Percentiles rank a stretch among this genome's conserved stretches.
phyloP scores from a whole-genome alignment of 164 flowering plant genomes.

The Stephania yunnanensis region DNA sequence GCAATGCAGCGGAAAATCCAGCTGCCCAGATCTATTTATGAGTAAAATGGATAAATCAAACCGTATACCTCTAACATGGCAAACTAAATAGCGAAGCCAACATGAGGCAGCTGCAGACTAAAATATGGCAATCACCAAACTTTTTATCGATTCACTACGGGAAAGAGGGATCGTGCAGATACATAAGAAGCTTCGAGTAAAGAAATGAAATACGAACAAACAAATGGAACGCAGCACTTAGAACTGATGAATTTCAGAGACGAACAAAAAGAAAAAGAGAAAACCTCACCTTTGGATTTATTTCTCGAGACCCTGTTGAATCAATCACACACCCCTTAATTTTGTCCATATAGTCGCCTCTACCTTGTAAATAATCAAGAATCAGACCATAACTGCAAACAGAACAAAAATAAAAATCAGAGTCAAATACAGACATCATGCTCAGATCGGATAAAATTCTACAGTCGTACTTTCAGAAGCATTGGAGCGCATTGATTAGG shows the following conservation, averaged over 20 bases:
- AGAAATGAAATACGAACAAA: neutral
- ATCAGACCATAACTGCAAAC: slow-evolving; percentile 69
- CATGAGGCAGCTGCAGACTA: neutral
- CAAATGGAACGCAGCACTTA: neutral
- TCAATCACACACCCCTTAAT: slow-evolving; percentile 86
- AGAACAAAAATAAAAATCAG: slow-evolving; percentile 6
- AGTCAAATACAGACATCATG: neutral
- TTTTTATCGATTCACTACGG: neutral
- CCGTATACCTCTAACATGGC: neutral
- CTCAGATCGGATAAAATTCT: neutral
- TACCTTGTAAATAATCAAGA: slow-evolving; percentile 42
- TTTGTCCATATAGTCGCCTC: slow-evolving; percentile 46
- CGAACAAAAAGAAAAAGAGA: slow-evolving; percentile 9
- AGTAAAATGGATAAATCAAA: slow-evolving; percentile 9
- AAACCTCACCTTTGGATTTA: slow-evolving; percentile 54
- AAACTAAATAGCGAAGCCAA: slow-evolving; percentile 9
- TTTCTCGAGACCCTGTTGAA: slow-evolving; percentile 70
- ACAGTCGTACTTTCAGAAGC: neutral
- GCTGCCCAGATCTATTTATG: slow-evolving; percentile 87
- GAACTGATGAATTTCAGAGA: neutral
- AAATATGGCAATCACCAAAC: neutral
- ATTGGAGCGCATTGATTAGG: no score
- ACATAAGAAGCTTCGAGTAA: neutral
- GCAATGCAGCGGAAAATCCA: slow-evolving; percentile 81
- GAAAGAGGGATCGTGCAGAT: neutral